phyloP scores from a whole-genome alignment of 192 early-diverging fungal genomes.

The Coemansia sp. region DNA sequence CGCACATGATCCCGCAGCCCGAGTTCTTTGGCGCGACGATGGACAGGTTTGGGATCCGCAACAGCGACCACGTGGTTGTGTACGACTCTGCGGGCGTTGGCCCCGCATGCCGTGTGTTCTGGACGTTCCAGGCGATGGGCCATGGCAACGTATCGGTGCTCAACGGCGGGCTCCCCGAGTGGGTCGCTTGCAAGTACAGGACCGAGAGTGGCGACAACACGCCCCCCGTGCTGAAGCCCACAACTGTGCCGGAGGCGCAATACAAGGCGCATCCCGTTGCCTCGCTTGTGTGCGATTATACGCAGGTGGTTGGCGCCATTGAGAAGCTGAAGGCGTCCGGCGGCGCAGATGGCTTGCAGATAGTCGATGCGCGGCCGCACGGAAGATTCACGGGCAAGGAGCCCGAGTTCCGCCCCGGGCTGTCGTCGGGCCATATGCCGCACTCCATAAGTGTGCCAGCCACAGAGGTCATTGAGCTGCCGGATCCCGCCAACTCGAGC shows the following conservation, averaged over 20 bases:
- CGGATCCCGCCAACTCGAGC: slow-evolving; percentile 22
- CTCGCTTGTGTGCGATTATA: slow-evolving; percentile 61
- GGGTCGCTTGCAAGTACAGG: slow-evolving; percentile 59
- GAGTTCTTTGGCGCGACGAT: slow-evolving; percentile 71
- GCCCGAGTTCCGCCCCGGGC: slow-evolving; percentile 78
- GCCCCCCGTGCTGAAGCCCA: not conserved
- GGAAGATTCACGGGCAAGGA: slow-evolving; percentile 61
- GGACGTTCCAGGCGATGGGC: slow-evolving; percentile 90
- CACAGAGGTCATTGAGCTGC: slow-evolving; percentile 57
- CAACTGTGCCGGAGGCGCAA: not conserved
- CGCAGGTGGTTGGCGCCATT: slow-evolving; percentile 61
- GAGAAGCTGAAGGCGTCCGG: slow-evolving; percentile 33
- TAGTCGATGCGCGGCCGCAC: slow-evolving; percentile 74
- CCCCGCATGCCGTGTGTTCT: slow-evolving; percentile 86
- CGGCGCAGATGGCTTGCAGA: slow-evolving; percentile 40
- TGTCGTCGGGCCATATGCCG: slow-evolving; percentile 85
- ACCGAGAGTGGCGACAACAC: slow-evolving; percentile 17
- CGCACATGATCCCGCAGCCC: slow-evolving; percentile 89
- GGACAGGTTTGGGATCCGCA: slow-evolving; percentile 73
- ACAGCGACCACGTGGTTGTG: slow-evolving; percentile 83
- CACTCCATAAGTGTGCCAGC: slow-evolving; percentile 77
- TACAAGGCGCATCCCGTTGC: slow-evolving; percentile 26
- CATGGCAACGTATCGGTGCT: slow-evolving; percentile 86
- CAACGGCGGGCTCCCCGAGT: slow-evolving; percentile 86
- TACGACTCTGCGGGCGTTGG: slow-evolving; percentile 85